These are phyloP conservation scores for Pyrus hybrid DNA, from an alignment of 331 rosid genomes.

Conservation along the genomic window DNA sequence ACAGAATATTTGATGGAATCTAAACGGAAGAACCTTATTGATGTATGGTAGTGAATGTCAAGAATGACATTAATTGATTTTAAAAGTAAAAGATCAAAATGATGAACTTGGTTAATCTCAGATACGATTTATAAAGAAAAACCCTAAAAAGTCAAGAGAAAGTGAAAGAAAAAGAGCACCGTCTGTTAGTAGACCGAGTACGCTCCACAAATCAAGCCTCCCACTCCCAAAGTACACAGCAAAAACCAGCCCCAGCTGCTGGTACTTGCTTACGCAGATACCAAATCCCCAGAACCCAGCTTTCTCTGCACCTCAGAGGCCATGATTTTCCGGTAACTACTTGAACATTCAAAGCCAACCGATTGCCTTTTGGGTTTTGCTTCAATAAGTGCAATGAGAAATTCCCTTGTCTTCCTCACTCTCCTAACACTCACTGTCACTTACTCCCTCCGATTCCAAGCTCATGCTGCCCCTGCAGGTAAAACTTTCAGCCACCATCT, in stretches of 20 bases:
- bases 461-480: constrained; percentile 90
- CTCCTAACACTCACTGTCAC: constrained; percentile 22
- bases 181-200: too few species aligned
- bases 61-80: fast-evolving
- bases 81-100: too few species aligned
- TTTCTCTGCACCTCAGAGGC: neutral
- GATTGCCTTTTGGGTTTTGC: constrained; percentile 6
- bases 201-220: neutral
- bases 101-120: too few species aligned
- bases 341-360: neutral
- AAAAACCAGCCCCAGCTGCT: neutral
- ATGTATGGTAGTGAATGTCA: too few species aligned
- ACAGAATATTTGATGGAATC: too few species aligned
- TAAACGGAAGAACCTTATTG: fast-evolving
- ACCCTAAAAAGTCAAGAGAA: too few species aligned
- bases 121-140: too few species aligned
- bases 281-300: neutral
- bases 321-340: neutral
- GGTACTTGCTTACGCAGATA: neutral
- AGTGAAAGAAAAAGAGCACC: neutral
- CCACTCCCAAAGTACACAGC: neutral
- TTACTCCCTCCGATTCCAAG: constrained; percentile 44
- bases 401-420: constrained; percentile 23
- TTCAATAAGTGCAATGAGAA: constrained; percentile 38
- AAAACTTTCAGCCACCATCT: neutral